Evolutionary conservation across 495 filamentous ascomycete genomes (phyloP), one percentile per base, ranked within the genome.

Genomic region (Aspergillus bertholletiae): DNA sequence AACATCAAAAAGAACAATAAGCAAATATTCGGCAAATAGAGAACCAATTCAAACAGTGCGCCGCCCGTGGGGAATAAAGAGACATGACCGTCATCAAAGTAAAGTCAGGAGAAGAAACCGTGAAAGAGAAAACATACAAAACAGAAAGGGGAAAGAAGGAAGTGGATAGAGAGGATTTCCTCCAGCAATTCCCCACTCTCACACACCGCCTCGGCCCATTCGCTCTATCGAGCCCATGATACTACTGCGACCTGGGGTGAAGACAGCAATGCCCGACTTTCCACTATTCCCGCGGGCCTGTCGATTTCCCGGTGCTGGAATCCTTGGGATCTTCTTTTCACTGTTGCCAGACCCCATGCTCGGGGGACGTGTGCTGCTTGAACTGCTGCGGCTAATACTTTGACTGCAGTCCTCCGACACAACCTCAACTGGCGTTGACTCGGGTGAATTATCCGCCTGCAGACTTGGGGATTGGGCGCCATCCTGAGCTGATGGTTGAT

Each of bases 211-310:
- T 30, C 72, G 67, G 9, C 84, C 84, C 85, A 87, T 88, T 67
- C 82, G 78, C 71, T 88, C 86, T 69, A 88, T 87, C 6, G 83
- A 85, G 43, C 79, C 81, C 86, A 88, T 86, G 55, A 88, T 85
- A 35, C 84, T 83, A 51, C 78, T 79, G 27, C 80, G 72, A 49
- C 76, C 74, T 11, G 74, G 74, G 0, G 73, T 74, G 32, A 66
- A 69, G 30, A 75, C 65, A 18, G 73, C 73, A 58, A 77, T 77
- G 1, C 73, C 73, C 20, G 73, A 76, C 41, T 68, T 68, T 18
- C 68, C 65, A 40, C 73, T 77, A 49, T 70, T 75, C n/a, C 67
- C 67, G 20, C 73, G 66, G 15, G 53, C 61, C 46, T 72, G 73
- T 23, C 62, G 55, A 27, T 63, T 64, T 23, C 57, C 63, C 23